Base-by-base conservation (phyloP, 23 red algal species). In the Gracilaria domingensis region DNA sequence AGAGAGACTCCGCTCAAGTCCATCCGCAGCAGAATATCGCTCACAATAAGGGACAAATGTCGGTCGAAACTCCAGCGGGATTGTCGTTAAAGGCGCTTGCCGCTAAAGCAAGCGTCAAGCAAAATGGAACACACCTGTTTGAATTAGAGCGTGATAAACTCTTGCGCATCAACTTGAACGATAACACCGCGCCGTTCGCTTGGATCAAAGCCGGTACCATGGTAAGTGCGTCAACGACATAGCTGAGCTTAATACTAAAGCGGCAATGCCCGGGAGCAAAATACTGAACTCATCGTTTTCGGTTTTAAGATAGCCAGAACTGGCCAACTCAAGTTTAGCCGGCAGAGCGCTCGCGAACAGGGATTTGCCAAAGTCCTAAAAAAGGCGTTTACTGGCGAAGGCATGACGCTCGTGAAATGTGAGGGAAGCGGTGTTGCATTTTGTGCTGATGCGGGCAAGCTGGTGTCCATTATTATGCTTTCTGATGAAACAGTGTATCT, bases 131-230 rank as follows among this genome's bases (percentile, higher is more conserved):
- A 55, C 13, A 20, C 2, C 49, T 79, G 30, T 79, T 79, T 55
- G 74, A 79, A 55, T 39, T 79, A 13, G 74, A 79, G 74, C 74
- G 74, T 2, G 30, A 36, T 20, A 79, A 79, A 55, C 74, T 79
- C 24, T 37, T 79, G 16, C 8, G 49, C 5, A 79, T 79, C 8
- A 79, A 4, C 32, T 29, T 79, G 44, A 79, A 67, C 9, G 7
- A 38, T 1, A 4, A 79, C 1, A 55, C 24, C 11, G 49, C 28
- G 30, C 24, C 4, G 11, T 79, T 29, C 44, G 74, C 74, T 30
- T 79, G 74, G 74, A 79, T 79, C 24, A 79, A 79, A 18, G 30
- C 38, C 11, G 74, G 74, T 12, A 30, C 34, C 49, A 79, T 79
- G 30, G 74, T 67, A 67, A 67, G 62, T 67, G 8, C 62, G 1